Evolutionary conservation across 2,329 filamentous ascomycete species (phyloP), one percentile per base, ranked within the genome.

Genomic region (Monilinia laxa): DNA sequence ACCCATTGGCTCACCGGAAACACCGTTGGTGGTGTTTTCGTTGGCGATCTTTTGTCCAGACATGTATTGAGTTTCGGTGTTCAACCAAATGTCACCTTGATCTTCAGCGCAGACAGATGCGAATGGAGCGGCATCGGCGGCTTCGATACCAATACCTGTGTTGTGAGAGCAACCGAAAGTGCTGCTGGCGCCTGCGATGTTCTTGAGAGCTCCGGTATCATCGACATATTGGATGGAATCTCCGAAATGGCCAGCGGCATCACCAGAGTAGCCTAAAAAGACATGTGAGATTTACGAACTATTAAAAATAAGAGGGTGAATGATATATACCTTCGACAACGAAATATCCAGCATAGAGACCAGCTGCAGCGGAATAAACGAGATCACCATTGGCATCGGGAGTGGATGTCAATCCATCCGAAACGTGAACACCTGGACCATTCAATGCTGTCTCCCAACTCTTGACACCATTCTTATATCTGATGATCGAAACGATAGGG

Each of bases 91-190:
- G 53, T 81, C 83, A 28, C 85, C 86, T 73, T 88, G 85, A 70
- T 88, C 86, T 59, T 65, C 62, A 7, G 62, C 62, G 23, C 62
- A 65, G 71, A 87, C 85, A 23, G 80, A 83, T 28, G 85, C 84
- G 68, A 85, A 88, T 4, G 86, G 86, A 23, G 62, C 53, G 42
- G 53, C 54, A 42, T 58, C 62, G 82, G 78, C 84, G 23, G 82
- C 84, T 74, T 87, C 86, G 64, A 88, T 82, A 7, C 84, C 85
- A 65, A 88, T 88, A 66, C 86, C 86, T 0, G 85, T 87, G 77
- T 88, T 88, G 80, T 88, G 85, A 7, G 82, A 85, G 79, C 86
- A 88, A 23, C 85, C 86, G 81, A 85, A 88, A 18, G 80, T 79
- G 66, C 81, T 85, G 54, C 81, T 81, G 3, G 85, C 84, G 1